These are phyloP conservation scores for Aspergillus sp. DNA, from an alignment of 2,329 filamentous ascomycete genomes.

Conservation along the genomic window DNA sequence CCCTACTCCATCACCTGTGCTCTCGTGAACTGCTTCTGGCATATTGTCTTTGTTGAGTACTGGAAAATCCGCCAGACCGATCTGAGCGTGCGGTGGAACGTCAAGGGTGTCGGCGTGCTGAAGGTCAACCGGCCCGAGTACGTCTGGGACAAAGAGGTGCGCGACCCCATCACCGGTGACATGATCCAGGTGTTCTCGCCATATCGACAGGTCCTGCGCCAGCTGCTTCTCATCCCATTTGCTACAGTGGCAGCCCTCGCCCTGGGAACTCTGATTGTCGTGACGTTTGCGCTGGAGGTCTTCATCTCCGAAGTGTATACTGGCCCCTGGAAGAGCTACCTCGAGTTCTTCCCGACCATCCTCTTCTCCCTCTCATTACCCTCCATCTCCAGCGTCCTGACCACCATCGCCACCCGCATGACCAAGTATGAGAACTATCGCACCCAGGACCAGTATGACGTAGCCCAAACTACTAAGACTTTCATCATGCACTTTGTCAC, in stretches of 20 bases:
- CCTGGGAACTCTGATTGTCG: slow-evolving; percentile 77
- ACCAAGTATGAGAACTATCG: slow-evolving; percentile 91
- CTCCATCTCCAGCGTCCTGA: slow-evolving; percentile 72
- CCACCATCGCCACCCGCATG: slow-evolving; percentile 69
- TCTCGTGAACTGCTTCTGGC: slow-evolving; percentile 77
- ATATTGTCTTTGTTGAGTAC: slow-evolving; percentile 85
- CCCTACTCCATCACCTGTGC: slow-evolving; percentile 82
- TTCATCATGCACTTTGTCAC: slow-evolving; percentile 97
- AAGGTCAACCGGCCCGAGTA: slow-evolving; percentile 77
- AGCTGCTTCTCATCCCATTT: slow-evolving; percentile 82
- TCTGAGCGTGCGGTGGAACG: slow-evolving; percentile 82
- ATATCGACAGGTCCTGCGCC: slow-evolving; percentile 69
- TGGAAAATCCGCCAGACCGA: slow-evolving; percentile 94
- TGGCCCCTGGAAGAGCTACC: slow-evolving; percentile 78
- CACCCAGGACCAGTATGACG: slow-evolving; percentile 77
- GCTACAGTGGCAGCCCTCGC: slow-evolving; percentile 68
- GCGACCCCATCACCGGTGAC: slow-evolving; percentile 81
- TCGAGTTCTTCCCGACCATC: slow-evolving; percentile 84
- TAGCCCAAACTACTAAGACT: slow-evolving; percentile 84
- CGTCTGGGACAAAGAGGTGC: slow-evolving; percentile 70
- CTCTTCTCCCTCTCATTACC: slow-evolving; percentile 81
- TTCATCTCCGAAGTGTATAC: slow-evolving; percentile 94
- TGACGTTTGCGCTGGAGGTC: slow-evolving; percentile 88
- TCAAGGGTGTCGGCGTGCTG: slow-evolving; percentile 77
- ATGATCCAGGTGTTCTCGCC: slow-evolving; percentile 71